A percentile compares a stretch with the other conserved stretches of the same genome.
phyloP scores from a whole-genome alignment of 495 filamentous ascomycete species.

The Cudoniella acicularis region DNA sequence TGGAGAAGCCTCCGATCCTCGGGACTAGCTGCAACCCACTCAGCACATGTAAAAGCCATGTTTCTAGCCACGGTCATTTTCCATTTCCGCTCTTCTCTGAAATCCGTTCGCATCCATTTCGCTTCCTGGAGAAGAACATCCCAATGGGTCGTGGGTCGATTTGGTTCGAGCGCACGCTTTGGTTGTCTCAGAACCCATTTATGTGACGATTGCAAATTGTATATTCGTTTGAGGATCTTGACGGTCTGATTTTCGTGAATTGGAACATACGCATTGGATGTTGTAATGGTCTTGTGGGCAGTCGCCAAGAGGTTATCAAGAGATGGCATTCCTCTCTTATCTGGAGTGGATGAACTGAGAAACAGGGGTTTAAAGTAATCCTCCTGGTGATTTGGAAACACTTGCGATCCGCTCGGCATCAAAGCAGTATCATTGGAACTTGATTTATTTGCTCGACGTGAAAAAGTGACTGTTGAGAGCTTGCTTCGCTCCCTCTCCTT shows the following conservation, averaged over 20 bases:
- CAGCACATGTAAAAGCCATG: slow-evolving; percentile 74
- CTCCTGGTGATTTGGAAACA: slow-evolving; percentile 28
- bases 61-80: slow-evolving; percentile 76
- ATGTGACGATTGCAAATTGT: slow-evolving; percentile 81
- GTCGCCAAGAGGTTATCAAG: slow-evolving; percentile 66
- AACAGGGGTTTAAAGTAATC: slow-evolving; percentile 87
- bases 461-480: slow-evolving; percentile 75
- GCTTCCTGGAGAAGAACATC: slow-evolving; percentile 86
- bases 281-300: slow-evolving; percentile 79
- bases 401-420: slow-evolving; percentile 5
- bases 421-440: slow-evolving; percentile 30
- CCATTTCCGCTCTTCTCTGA: slow-evolving; percentile 90
- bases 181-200: slow-evolving; percentile 89
- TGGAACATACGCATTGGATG: slow-evolving; percentile 68
- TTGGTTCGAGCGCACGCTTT: slow-evolving; percentile 73
- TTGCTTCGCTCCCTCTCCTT: slow-evolving; percentile 62
- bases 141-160: slow-evolving; percentile 68
- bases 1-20: slow-evolving; percentile 64
- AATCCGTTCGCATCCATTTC: slow-evolving; percentile 97
- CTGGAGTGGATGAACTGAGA: slow-evolving; percentile 60
- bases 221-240: slow-evolving; percentile 76
- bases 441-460: slow-evolving; percentile 40
- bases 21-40: slow-evolving; percentile 62
- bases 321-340: slow-evolving; percentile 52
- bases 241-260: slow-evolving; percentile 81